Percentiles rank a stretch among this genome's conserved stretches.
Evolutionary conservation across 768 basidiomycete species (phyloP).

Genomic region (Megacollybia marginata): DNA sequence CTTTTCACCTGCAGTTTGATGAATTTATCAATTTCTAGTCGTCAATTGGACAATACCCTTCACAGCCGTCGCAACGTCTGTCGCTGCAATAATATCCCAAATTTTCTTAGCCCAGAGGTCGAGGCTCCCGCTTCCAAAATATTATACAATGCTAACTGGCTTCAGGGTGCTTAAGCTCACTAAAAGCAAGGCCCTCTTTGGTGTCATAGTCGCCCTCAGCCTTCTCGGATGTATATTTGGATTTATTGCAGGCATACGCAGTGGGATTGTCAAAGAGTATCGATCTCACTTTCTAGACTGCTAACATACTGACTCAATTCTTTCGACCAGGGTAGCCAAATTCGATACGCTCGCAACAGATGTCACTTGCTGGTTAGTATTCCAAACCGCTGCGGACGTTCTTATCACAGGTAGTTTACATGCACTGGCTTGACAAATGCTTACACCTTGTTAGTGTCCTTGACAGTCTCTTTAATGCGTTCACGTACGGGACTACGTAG

Average conservation of each 20-base stretch:
- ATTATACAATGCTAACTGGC: not conserved
- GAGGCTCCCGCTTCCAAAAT: not conserved
- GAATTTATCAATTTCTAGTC: conserved; percentile 15
- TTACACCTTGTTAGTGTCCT: not conserved
- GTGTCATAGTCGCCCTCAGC: conserved; percentile 28
- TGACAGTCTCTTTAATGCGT: conserved; percentile 26
- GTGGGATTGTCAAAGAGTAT: conserved; percentile 33
- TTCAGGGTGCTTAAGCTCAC: conserved; percentile 28
- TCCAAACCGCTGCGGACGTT: conserved; percentile 37
- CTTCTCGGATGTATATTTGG: conserved; percentile 35
- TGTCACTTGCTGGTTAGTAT: conserved; percentile 39
- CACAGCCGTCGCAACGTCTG: conserved; percentile 37
- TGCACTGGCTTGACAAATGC: not conserved
- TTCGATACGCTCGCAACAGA: conserved; percentile 31
- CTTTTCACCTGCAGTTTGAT: not conserved
- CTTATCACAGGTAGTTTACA: conserved; percentile 38
- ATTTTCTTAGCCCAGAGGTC: conserved; percentile 39
- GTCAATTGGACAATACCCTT: conserved; percentile 45
- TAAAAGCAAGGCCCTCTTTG: conserved; percentile 25
- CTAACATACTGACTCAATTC: too few relatives aligned
- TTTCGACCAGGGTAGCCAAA: conserved; percentile 27
- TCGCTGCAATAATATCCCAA: conserved; percentile 45
- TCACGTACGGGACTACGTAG: conserved; percentile 43
- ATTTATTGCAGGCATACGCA: conserved; percentile 32
- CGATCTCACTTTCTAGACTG: too few relatives aligned